Evolutionary conservation across 768 basidiomycete genomes (phyloP).

Genomic region (Russula griseocarnosa): DNA sequence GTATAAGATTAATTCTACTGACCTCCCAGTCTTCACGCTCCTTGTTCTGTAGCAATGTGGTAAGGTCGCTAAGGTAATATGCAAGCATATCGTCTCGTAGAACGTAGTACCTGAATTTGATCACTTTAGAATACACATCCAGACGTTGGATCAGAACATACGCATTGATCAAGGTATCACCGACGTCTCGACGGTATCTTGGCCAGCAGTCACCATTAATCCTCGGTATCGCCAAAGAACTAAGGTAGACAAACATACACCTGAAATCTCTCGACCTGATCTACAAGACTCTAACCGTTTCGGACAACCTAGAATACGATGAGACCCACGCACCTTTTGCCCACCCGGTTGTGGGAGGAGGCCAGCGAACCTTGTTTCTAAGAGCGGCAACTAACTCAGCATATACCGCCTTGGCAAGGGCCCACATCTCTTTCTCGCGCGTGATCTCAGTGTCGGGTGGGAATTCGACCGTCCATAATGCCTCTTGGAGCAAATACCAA

Average conservation of each 20-base stretch:
- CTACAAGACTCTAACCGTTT: constrained; percentile 38
- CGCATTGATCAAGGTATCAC: constrained; percentile 87
- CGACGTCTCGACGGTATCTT: constrained; percentile 81
- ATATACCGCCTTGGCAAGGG: constrained; percentile 71
- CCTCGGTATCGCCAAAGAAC: not conserved
- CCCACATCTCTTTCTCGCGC: constrained; percentile 42
- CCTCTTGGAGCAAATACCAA: constrained; percentile 90
- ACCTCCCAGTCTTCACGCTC: constrained; percentile 73
- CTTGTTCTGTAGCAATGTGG: constrained; percentile 47
- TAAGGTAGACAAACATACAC: constrained; percentile 47
- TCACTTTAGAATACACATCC: not conserved
- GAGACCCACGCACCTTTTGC: constrained; percentile 52
- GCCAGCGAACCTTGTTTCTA: constrained; percentile 73
- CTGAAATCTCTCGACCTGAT: constrained; percentile 75
- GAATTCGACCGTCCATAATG: constrained; percentile 67
- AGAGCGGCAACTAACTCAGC: constrained; percentile 69
- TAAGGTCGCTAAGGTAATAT: constrained; percentile 60
- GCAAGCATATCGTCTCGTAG: constrained; percentile 79
- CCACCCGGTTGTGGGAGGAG: constrained; percentile 51
- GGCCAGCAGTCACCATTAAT: not conserved
- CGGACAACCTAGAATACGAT: not conserved
- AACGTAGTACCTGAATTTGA: constrained; percentile 65
- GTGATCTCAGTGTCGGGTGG: constrained; percentile 38
- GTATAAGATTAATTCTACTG: constrained; percentile 18
- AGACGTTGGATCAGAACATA: constrained; percentile 38